Evolutionary conservation across 106 monocot genomes (phyloP).

Genomic region (Acorus gramineus): DNA sequence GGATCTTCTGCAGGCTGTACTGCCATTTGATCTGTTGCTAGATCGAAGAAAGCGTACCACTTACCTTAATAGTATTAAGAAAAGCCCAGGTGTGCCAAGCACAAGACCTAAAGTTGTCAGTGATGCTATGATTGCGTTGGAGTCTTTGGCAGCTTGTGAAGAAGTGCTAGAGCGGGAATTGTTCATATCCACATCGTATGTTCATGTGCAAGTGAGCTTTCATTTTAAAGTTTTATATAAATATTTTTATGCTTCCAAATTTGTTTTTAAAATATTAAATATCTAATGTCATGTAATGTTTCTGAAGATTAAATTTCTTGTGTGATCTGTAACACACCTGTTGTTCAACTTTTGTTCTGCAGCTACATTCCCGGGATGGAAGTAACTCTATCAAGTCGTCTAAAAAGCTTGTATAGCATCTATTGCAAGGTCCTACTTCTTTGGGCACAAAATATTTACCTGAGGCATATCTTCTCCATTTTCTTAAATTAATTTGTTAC

Average conservation of each 20-base stretch:
- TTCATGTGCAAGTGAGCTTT: not conserved
- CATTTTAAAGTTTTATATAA: not conserved
- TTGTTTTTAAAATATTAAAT: not conserved
- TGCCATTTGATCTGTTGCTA: constrained; percentile 89
- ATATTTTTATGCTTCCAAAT: not conserved
- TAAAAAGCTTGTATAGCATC: constrained; percentile 94
- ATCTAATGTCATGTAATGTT: not conserved
- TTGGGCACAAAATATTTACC: too few species aligned
- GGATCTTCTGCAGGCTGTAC: constrained; percentile 80
- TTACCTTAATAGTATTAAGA: constrained; percentile 45
- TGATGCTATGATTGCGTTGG: constrained; percentile 74
- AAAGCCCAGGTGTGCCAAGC: constrained; percentile 18
- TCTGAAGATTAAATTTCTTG: not conserved
- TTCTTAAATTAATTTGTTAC: too few species aligned
- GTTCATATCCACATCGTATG: constrained; percentile 91
- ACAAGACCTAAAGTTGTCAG: constrained; percentile 40
- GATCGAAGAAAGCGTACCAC: constrained; percentile 65
- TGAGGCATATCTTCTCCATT: too few species aligned
- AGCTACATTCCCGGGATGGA: constrained; percentile 99
- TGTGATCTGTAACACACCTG: too few species aligned
- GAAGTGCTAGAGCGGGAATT: constrained; percentile 81
- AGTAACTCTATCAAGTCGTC: constrained; percentile 67
- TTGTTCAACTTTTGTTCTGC: constrained; percentile 10
- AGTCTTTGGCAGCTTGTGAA: constrained; percentile 76
- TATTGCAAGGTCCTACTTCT: constrained; percentile 60